These are phyloP conservation scores for Pichia sp. DNA, from an alignment of 1,139 yeast genomes.

Conservation along the genomic window DNA sequence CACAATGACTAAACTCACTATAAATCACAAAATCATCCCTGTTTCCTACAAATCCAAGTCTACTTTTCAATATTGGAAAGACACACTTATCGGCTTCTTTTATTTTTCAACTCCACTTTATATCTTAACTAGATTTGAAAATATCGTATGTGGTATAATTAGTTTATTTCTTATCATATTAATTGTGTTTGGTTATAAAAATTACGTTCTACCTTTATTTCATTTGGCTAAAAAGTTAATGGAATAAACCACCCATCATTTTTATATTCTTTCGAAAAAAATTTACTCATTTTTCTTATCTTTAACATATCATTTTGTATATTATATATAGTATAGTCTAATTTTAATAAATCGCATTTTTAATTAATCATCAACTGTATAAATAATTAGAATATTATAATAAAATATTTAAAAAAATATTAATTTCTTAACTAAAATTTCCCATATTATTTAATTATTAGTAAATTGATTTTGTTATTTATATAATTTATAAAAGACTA, in stretches of 20 bases:
- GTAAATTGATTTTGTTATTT: no score
- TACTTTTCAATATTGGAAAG: not conserved
- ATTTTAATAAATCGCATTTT: no score
- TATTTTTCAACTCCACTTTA: slow-evolving; percentile 4
- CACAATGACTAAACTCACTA: not conserved
- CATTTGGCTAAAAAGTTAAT: slow-evolving; percentile 1
- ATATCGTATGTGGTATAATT: not conserved
- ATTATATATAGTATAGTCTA: no score
- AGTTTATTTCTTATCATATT: not conserved
- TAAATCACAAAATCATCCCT: not conserved
- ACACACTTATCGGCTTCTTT: slow-evolving; percentile 4
- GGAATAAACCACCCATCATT: not conserved
- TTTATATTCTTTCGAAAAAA: no score
- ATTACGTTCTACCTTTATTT: slow-evolving; percentile 11
- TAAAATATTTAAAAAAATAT: no score
- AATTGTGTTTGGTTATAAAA: slow-evolving; percentile 8
- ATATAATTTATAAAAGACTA: no score
- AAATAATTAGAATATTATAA: no score
- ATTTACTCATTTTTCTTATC: no score
- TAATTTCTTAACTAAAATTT: no score
- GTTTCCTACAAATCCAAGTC: slow-evolving; percentile 7
- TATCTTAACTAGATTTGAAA: slow-evolving; percentile 8
- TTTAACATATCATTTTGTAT: no score
- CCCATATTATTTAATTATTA: no score
- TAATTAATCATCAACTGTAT: no score